These are phyloP conservation scores for Dothideomycetidae sp. DNA, from an alignment of 2,329 filamentous ascomycete genomes.

Conservation along the genomic window DNA sequence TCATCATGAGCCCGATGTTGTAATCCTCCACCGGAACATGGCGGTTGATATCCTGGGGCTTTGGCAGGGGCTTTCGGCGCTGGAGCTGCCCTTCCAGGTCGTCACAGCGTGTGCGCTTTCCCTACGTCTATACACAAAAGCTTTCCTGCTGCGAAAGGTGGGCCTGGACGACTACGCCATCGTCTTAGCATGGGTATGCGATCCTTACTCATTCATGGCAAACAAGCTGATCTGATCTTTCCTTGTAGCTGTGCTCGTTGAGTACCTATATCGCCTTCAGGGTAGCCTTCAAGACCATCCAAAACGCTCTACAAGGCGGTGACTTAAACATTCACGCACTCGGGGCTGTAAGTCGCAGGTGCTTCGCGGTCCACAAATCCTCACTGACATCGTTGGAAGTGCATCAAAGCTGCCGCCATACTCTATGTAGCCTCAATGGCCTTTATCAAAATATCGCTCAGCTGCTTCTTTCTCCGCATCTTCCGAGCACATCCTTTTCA, in stretches of 20 bases:
- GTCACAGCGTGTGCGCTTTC: background rate
- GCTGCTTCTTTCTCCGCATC: background rate
- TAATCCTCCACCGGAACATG: no score
- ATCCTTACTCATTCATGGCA: background rate
- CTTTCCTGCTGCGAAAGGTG: background rate
- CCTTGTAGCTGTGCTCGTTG: background rate
- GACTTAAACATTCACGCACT: background rate
- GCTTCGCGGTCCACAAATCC: background rate
- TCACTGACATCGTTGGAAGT: background rate
- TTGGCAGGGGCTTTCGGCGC: no score
- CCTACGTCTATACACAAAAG: background rate
- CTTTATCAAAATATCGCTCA: background rate
- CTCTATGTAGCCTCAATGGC: background rate
- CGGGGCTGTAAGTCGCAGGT: background rate
- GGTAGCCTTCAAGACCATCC: background rate
- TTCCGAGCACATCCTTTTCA: background rate
- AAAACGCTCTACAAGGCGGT: background rate
- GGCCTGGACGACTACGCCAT: background rate
- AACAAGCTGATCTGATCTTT: background rate
- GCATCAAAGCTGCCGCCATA: background rate
- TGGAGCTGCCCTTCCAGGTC: background rate
- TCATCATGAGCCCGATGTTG: no score
- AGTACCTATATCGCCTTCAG: background rate
- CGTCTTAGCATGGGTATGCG: background rate
- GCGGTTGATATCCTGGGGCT: no score